A percentile compares a stretch with the other conserved stretches of the same genome.
These are phyloP conservation scores for Russula vinacea DNA, from an alignment of 768 basidiomycete species.

Conservation along the genomic window DNA sequence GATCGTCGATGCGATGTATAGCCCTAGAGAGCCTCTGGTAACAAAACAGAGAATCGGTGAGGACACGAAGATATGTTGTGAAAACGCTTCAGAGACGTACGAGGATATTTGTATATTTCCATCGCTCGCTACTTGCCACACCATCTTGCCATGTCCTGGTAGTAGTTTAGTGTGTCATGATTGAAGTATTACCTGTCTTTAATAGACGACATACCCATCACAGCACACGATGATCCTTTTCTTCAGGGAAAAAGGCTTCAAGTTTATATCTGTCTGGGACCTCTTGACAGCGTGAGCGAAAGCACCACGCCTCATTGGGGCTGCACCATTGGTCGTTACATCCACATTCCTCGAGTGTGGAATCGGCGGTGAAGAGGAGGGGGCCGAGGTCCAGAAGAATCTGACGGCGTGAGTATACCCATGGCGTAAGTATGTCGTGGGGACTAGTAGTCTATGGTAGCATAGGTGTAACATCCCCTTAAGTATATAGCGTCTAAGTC, in stretches of 20 bases:
- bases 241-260: constrained; percentile 1
- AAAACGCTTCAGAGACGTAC: constrained; percentile 26
- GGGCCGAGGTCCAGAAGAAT: background rate
- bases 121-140: constrained; percentile 33
- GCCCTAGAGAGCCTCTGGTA: constrained; percentile 36
- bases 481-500: background rate
- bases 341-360: background rate
- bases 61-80: background rate
- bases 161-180: background rate
- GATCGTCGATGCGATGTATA: constrained; percentile 36
- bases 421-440: background rate
- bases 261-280: constrained; percentile 16
- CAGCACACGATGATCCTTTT: constrained; percentile 66
- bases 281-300: constrained; percentile 12
- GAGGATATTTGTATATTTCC: constrained; percentile 38
- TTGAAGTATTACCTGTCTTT: background rate
- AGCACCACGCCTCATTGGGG: background rate
- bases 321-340: background rate
- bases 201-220: constrained; percentile 53
- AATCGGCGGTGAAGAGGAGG: background rate
- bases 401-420: background rate
- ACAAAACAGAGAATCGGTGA: background rate
- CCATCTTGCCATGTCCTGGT: constrained; percentile 72
- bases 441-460: background rate
- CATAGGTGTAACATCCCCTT: background rate